Evolutionary conservation across 2,329 filamentous ascomycete genomes (phyloP), one percentile per base, ranked within the genome.

Genomic region (Colletotrichum eremochloae): DNA sequence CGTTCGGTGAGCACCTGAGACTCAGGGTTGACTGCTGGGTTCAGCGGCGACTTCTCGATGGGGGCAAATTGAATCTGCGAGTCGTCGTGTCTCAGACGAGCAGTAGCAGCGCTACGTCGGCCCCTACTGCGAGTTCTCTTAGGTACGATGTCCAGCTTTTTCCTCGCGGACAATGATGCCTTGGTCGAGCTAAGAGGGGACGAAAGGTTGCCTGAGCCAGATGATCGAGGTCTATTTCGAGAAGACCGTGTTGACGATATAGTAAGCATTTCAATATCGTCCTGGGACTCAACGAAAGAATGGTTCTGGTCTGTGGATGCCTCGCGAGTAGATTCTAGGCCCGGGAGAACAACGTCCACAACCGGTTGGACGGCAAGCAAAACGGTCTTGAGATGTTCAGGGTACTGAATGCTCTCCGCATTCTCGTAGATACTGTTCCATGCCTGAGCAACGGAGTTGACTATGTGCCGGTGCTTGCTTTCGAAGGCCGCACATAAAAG

Each of bases 11-110:
- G 83, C 24, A 91, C 82, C 76, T 96, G 94, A 0, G 93, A 94
- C 68, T 94, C 91, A 2, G 86, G 78, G 0, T 80, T 82, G 18
- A 83, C 81, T 5, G 86, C 82, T 3, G 87, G 67, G 33, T 70
- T 80, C 2, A 82, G 83, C 0, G 86, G 84, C 0, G 91, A 89
- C 15, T 90, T 89, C 40, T 89, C 87, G 58, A 96, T 92, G 0
- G 90, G 83, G 3, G 92, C 89, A 77, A 96, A 96, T 55, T 93
- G 87, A 36, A 97, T 87, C 77, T 97, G 94, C 0, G 94, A 97
- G 80, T 97, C 89, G 74, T 97, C 90, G 76, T 97, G 94, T 44
- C 93, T 89, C 38, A 91, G 84, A 71, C 88, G 89, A 24, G 87
- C 84, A 58, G 86, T 89, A 15, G 44, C 65, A 57, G 72, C 53